Percentiles rank a stretch among this genome's conserved stretches.
Evolutionary conservation across 371 early-diverging fungal genomes (phyloP).

Genomic region (Mortierella sp.): DNA sequence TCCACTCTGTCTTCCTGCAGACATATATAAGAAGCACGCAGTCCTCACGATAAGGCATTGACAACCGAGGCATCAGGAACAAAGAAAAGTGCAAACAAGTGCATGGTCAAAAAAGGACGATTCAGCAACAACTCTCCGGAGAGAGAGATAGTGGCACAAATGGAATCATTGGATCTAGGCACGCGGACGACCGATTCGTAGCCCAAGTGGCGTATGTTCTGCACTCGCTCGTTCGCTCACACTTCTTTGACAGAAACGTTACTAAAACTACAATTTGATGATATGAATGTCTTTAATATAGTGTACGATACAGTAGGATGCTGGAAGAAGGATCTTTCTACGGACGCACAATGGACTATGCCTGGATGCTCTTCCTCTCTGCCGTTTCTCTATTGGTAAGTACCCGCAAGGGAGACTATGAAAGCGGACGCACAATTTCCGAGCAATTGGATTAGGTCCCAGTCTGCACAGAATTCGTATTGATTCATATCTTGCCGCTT

Average conservation of each 20-base stretch:
- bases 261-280: background rate
- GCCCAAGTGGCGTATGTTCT: background rate
- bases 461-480: background rate
- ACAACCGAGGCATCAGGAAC: background rate
- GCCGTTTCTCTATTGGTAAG: conserved; percentile 72
- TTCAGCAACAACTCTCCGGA: background rate
- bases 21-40: background rate
- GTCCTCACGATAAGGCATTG: background rate
- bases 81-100: background rate
- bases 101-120: background rate
- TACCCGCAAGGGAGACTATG: background rate
- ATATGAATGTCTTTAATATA: conserved; percentile 29
- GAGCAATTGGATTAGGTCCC: background rate
- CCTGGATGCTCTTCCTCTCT: conserved; percentile 86
- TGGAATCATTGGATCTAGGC: conserved; percentile 1
- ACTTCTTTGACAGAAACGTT: background rate
- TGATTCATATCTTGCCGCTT: background rate
- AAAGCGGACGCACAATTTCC: background rate
- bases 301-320: conserved; percentile 90
- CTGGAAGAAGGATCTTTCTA: conserved; percentile 96
- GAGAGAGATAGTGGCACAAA: background rate
- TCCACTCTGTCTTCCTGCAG: background rate
- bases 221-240: background rate
- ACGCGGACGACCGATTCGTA: conserved; percentile 7
- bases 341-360: conserved; percentile 91